A percentile compares a stretch with the other conserved stretches of the same genome.
phyloP scores from a whole-genome alignment of 2,329 filamentous ascomycete genomes.

The Microcyclospora tardicrescens region DNA sequence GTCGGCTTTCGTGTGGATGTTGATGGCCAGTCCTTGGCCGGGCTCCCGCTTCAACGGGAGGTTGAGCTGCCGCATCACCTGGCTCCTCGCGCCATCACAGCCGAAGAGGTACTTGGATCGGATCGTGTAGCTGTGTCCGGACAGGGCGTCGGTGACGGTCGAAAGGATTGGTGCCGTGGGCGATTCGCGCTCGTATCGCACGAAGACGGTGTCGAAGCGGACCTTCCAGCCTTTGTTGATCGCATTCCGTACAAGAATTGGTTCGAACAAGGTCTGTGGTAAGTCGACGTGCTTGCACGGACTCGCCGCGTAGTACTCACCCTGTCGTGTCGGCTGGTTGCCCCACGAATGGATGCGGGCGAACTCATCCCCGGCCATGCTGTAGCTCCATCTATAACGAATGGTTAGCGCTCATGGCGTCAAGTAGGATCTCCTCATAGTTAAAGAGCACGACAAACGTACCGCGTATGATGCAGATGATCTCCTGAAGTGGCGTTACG shows the following conservation, averaged over 20 bases:
- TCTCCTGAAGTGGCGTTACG: slow-evolving; percentile 21
- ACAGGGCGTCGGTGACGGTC: slow-evolving; percentile 25
- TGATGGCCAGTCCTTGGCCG: slow-evolving; percentile 38
- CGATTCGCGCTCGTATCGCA: slow-evolving; percentile 14
- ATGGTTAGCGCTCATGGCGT: too few species aligned
- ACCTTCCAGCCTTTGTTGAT: slow-evolving; percentile 26
- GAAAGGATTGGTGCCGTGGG: slow-evolving; percentile 20
- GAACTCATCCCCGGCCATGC: slow-evolving; percentile 33
- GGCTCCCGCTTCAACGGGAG: slow-evolving; percentile 32
- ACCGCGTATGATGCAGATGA: slow-evolving; percentile 27
- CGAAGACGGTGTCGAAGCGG: slow-evolving; percentile 28
- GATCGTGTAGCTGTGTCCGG: slow-evolving; percentile 31
- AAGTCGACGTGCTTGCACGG: slow-evolving; percentile 32
- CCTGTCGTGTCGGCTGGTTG: slow-evolving; percentile 26
- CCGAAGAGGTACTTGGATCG: slow-evolving; percentile 46
- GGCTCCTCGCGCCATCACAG: slow-evolving; percentile 41
- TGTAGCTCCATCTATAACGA: slow-evolving; percentile 25
- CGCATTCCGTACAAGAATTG: slow-evolving; percentile 28
- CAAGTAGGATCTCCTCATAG: too few species aligned
- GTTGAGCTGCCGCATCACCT: slow-evolving; percentile 33
- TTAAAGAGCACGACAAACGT: too few species aligned
- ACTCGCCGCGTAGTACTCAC: slow-evolving; percentile 29
- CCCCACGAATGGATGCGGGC: slow-evolving; percentile 32
- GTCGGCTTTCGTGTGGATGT: slow-evolving; percentile 39
- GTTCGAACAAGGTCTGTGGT: slow-evolving; percentile 33